Evolutionary conservation across 257 asterid species (phyloP).

Genomic region (Solanum dulcamara): DNA sequence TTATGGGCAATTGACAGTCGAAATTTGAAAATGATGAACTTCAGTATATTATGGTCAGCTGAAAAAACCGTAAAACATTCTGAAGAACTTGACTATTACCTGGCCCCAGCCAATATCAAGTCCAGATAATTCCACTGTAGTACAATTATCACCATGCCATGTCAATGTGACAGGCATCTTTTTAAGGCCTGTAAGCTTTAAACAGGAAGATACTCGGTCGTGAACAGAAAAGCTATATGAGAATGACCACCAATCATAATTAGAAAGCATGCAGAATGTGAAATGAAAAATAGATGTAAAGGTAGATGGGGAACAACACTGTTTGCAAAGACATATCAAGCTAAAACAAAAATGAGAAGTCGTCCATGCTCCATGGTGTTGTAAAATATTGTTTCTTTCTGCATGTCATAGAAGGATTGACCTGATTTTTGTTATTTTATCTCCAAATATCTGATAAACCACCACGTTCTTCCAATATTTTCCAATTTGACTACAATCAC

Average conservation of each 20-base stretch:
- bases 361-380: not conserved
- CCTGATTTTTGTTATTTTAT: not conserved
- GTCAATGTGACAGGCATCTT: conserved; percentile 59
- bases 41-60: not conserved
- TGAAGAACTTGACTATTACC: conserved; percentile 34
- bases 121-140: conserved; percentile 75
- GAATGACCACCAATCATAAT: not conserved
- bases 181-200: conserved; percentile 71
- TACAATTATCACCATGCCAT: conserved; percentile 45
- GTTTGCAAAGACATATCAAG: not conserved
- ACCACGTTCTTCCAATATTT: not conserved
- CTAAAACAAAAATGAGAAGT: not conserved
- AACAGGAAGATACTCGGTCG: conserved; percentile 6
- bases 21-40: not conserved
- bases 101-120: conserved; percentile 99
- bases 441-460: not conserved
- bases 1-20: not conserved
- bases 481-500: not conserved
- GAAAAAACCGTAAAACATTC: not conserved
- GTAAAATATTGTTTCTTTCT: not conserved
- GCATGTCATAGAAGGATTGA: not conserved
- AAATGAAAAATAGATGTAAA: not conserved
- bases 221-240: not conserved
- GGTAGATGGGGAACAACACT: not conserved
- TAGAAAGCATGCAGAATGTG: not conserved